Evolutionary conservation across 139 green algal species (phyloP), one percentile per base, ranked within the genome.

Genomic region (Eudorina sp.): DNA sequence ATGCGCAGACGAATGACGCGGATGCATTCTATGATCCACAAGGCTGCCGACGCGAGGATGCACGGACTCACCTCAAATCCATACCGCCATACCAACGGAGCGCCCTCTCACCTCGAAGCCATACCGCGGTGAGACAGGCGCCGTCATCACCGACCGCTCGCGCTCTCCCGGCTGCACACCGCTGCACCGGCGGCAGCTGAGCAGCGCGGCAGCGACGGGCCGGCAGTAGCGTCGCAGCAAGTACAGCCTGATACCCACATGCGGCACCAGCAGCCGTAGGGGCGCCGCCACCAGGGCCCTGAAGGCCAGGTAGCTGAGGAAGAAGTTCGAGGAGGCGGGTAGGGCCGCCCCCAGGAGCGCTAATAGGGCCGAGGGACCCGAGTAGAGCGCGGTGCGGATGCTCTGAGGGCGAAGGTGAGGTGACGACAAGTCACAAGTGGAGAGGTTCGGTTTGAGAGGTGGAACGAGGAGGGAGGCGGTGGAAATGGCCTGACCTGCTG

Each of bases 271-370:
- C 60, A 86, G 60, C 2, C 80, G 80, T 60, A 77, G 80, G 41
- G 80, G 80, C 7, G 62, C n/a, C 1, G 80, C 80, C 43, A 86
- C 80, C 60, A 86, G 62, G 13, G 80, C 62, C 0, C 80, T 60
- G 80, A 86, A 86, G 29, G 60, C 60, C 1, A 86, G 60, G 80
- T 77, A 96, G 85, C 90, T 92, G 73, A 98, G 95, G 93, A 98
- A 98, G 92, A 98, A 98, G 92, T 98, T 98, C 82, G 93, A 96
- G 77, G 93, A 94, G 45, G 90, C 73, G 19, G 96, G 96, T 38
- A 98, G 91, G 34, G 93, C 94, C 5, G 87, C 85, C 4, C 95
- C 96, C 31, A 98, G 89, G 18, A 95, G 84, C 45, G 73, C 69
- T n/a, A 94, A 86, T 46, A 97, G 93, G 21, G 90, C 36, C 9